These are phyloP conservation scores for Sistotremastrum suecicum DNA, from an alignment of 768 basidiomycete species.

Conservation along the genomic window DNA sequence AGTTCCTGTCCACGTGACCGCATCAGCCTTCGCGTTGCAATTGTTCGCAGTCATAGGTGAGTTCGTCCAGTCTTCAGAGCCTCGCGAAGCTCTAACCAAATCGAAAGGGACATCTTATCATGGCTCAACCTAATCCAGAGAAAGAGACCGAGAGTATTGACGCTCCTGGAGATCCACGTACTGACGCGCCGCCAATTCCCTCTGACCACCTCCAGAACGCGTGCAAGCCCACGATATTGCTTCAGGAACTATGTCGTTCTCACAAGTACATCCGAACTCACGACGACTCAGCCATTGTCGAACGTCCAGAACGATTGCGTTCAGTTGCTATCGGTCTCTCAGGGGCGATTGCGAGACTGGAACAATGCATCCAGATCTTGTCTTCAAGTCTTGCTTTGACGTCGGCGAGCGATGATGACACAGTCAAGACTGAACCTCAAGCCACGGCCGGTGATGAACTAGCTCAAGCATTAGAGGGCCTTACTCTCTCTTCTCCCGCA, in stretches of 20 bases:
- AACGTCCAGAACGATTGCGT: slow-evolving; percentile 78
- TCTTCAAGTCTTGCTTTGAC: background rate
- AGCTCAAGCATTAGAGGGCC: slow-evolving; percentile 26
- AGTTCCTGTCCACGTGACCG: too few relatives aligned
- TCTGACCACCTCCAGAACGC: too few relatives aligned
- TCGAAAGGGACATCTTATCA: too few relatives aligned
- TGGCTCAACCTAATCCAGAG: too few relatives aligned
- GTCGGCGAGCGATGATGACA: background rate
- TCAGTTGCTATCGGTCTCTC: slow-evolving; percentile 76
- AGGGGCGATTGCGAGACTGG: slow-evolving; percentile 62
- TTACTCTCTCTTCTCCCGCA: slow-evolving; percentile 8
- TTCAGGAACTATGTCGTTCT: slow-evolving; percentile 61
- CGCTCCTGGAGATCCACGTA: too few relatives aligned
- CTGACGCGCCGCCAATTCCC: too few relatives aligned
- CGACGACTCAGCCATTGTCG: slow-evolving; percentile 67
- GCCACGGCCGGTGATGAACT: slow-evolving; percentile 23
- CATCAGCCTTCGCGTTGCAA: too few relatives aligned
- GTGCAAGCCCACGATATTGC: slow-evolving; percentile 16
- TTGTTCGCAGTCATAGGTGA: too few relatives aligned
- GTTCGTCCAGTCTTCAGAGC: too few relatives aligned
- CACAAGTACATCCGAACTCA: slow-evolving; percentile 70
- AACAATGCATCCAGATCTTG: slow-evolving; percentile 18
- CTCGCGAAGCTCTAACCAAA: too few relatives aligned
- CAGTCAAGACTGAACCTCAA: slow-evolving; percentile 1
- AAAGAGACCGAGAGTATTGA: too few relatives aligned